Conservation (phyloP, 2,329 filamentous ascomycete species). For the Pseudovirgaria hyperparasitica region DNA sequence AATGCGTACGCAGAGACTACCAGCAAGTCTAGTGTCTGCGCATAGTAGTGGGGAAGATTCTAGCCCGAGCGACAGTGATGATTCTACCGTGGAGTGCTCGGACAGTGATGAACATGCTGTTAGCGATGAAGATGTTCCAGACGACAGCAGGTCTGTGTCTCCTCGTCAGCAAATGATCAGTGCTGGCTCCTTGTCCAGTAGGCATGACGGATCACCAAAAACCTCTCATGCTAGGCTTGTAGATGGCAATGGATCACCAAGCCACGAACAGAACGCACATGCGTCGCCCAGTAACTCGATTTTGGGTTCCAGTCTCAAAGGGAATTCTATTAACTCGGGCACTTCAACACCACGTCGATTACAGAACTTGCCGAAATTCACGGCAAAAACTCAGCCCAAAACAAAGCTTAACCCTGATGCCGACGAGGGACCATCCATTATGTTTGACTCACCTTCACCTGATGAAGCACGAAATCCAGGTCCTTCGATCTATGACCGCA, state of each 20-base stretch:
- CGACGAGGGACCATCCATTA: constrained; percentile 55
- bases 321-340: too few relatives aligned
- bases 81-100: constrained; percentile 17
- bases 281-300: too few relatives aligned
- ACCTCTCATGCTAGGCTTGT: too few relatives aligned
- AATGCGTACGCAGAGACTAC: constrained; percentile 63
- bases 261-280: too few relatives aligned
- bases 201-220: too few relatives aligned
- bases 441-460: constrained; percentile 44
- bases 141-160: too few relatives aligned
- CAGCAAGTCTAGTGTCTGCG: constrained; percentile 45
- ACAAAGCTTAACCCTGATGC: constrained; percentile 54
- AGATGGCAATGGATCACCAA: too few relatives aligned
- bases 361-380: constrained; percentile 51
- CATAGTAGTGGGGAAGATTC: constrained; percentile 24
- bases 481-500: constrained; percentile 4
- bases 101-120: constrained; percentile 16
- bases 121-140: constrained; percentile 19
- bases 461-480: constrained; percentile 5
- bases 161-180: too few relatives aligned
- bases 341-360: too few relatives aligned
- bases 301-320: too few relatives aligned
- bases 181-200: too few relatives aligned
- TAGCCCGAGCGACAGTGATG: constrained; percentile 15
- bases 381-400: constrained; percentile 59